Conservation (phyloP, 1,284 basidiomycete species). For the Ustilago loliicola region DNA sequence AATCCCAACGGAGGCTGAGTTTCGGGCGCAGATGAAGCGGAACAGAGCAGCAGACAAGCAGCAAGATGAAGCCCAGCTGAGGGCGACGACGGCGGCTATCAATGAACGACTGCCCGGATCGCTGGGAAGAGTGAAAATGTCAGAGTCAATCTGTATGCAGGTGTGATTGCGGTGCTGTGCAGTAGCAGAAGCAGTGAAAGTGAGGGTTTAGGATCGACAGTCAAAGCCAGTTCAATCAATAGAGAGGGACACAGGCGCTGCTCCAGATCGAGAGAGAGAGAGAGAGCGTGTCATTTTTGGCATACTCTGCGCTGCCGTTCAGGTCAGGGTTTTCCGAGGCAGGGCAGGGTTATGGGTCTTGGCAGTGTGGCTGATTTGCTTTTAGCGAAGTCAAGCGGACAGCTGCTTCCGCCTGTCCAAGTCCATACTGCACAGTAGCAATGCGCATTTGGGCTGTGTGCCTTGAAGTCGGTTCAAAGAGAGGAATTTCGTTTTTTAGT, state of each 20-base stretch:
- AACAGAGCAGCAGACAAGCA: too few species aligned
- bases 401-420: not conserved
- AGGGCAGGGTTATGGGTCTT: not conserved
- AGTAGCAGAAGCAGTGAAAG: not conserved
- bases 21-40: too few species aligned
- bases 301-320: not conserved
- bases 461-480: not conserved
- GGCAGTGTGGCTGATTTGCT: slow-evolving; percentile 2
- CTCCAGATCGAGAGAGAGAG: slow-evolving; percentile 1
- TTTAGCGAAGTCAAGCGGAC: slow-evolving; percentile 2
- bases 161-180: not conserved
- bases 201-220: slow-evolving; percentile 8
- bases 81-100: not conserved
- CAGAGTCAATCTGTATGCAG: slow-evolving; percentile 2
- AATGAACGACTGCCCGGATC: slow-evolving; percentile 9
- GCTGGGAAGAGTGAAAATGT: slow-evolving; percentile 2
- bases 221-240: not conserved
- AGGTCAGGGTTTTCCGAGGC: slow-evolving; percentile 23
- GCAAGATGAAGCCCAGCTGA: not conserved
- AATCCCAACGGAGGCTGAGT: slow-evolving; percentile 6
- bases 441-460: not conserved
- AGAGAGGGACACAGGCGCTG: not conserved
- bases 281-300: not conserved
- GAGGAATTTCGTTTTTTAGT: not conserved
- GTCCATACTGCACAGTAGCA: not conserved